phyloP scores from a whole-genome alignment of 148 eudicot species.

The Chenopodium berlandieri region DNA sequence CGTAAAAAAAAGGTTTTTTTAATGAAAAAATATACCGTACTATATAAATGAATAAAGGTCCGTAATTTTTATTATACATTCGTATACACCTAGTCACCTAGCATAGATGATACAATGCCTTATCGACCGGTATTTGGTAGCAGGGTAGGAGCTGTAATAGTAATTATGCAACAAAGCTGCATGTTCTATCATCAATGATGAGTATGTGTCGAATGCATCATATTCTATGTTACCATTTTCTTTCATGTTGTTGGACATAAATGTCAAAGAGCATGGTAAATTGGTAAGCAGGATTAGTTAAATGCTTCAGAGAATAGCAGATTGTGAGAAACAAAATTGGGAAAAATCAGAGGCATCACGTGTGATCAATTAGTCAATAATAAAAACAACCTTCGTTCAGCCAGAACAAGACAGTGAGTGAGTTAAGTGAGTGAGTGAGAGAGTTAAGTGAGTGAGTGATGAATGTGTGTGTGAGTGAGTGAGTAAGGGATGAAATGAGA shows the following conservation, averaged over 20 bases:
- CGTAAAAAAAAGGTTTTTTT: too few species aligned
- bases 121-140: too few species aligned
- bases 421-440: neutral
- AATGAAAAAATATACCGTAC: too few species aligned
- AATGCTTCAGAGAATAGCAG: constrained; percentile 14
- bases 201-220: too few species aligned
- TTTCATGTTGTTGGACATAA: neutral
- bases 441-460: too few species aligned
- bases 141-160: too few species aligned
- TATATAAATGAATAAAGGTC: too few species aligned
- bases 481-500: neutral
- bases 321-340: neutral
- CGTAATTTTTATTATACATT: too few species aligned
- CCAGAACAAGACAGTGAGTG: neutral
- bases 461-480: neutral
- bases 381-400: neutral
- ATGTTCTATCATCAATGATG: too few species aligned
- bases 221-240: neutral
- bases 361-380: constrained; percentile 27
- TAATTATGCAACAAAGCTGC: too few species aligned
- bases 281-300: constrained; percentile 19
- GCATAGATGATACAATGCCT: too few species aligned
- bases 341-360: constrained; percentile 15
- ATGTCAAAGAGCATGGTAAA: neutral
- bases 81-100: too few species aligned